Evolutionary conservation across 345 rosid species (phyloP), one percentile per base, ranked within the genome.

Genomic region (Anastatica hierochuntica): DNA sequence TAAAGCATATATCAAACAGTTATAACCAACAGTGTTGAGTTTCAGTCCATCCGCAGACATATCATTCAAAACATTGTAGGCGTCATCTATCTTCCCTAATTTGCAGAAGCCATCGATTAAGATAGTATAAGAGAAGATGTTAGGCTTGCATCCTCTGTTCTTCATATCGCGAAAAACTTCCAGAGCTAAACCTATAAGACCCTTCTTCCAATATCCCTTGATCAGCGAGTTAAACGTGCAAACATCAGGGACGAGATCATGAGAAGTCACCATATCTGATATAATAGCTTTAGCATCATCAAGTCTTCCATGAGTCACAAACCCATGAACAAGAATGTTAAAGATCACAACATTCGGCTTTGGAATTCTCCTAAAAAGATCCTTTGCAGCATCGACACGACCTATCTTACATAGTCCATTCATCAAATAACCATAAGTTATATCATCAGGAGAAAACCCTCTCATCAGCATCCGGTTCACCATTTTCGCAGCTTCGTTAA

Each of bases 21-120:
- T 90, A 63, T 65, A 90, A 63, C 90, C 90, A 57, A 73, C 81
- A n/a, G 80, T 77, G 69, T 86, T 90, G 67, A 82, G 72, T 45
- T 55, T 54, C 49, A 82, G 42, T 47, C 88, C 90, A 51, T 73
- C 59, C 2, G 71, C 62, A 30, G 66, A 67, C 90, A 90, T 82
- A 57, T 77, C 72, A 33, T 48, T 65, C 33, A 84, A 46, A 61
- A 80, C 44, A 59, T 27, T 21, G 42, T 55, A 58, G 24, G 75
- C 83, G 72, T 82, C 83, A 53, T 63, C 83, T 54, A 77, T 38
- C 42, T 60, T 63, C 13, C 94, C 86, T 49, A 66, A 68, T 64
- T 85, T 83, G 77, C 95, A 80, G 56, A 77, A 75, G 16, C 83
- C 79, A 63, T 84, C 75, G 8, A 90, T 57, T 60, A 86, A 67